Percentiles rank a stretch among this genome's conserved stretches.
phyloP scores from a whole-genome alignment of 2,329 filamentous ascomycete species.

The Botrytis galanthina region DNA sequence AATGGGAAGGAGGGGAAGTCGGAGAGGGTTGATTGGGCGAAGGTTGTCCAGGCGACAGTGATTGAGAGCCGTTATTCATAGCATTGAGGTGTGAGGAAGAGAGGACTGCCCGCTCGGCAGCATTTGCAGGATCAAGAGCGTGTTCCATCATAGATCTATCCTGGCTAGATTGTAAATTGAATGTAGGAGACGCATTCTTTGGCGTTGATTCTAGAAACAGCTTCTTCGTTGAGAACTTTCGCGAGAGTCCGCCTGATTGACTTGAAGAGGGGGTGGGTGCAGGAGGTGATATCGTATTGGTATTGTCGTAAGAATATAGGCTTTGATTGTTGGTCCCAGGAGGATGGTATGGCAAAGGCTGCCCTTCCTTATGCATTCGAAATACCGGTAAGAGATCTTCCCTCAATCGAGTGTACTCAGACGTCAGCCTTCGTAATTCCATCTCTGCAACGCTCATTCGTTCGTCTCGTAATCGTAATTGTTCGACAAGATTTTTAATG shows the following conservation, averaged over 20 bases:
- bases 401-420: slow-evolving; percentile 83
- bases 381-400: slow-evolving; percentile 91
- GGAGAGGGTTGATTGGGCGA: slow-evolving; percentile 69
- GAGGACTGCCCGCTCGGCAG: slow-evolving; percentile 63
- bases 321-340: slow-evolving; percentile 31
- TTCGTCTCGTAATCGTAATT: slow-evolving; percentile 85
- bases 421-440: slow-evolving; percentile 77
- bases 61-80: slow-evolving; percentile 62
- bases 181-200: slow-evolving; percentile 75
- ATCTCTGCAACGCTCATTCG: slow-evolving; percentile 80
- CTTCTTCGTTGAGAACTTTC: slow-evolving; percentile 75
- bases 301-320: slow-evolving; percentile 52
- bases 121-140: slow-evolving; percentile 65
- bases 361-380: slow-evolving; percentile 86
- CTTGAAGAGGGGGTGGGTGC: slow-evolving; percentile 54
- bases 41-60: slow-evolving; percentile 54
- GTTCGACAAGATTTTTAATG: slow-evolving; percentile 85
- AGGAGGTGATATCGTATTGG: slow-evolving; percentile 52
- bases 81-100: slow-evolving; percentile 69
- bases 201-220: slow-evolving; percentile 68
- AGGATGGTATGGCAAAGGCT: slow-evolving; percentile 67
- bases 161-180: slow-evolving; percentile 49
- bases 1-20: slow-evolving; percentile 56
- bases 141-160: slow-evolving; percentile 63
- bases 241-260: slow-evolving; percentile 56